Evolutionary conservation across 1,284 basidiomycete species (phyloP).

Genomic region (Puccinia polysora): DNA sequence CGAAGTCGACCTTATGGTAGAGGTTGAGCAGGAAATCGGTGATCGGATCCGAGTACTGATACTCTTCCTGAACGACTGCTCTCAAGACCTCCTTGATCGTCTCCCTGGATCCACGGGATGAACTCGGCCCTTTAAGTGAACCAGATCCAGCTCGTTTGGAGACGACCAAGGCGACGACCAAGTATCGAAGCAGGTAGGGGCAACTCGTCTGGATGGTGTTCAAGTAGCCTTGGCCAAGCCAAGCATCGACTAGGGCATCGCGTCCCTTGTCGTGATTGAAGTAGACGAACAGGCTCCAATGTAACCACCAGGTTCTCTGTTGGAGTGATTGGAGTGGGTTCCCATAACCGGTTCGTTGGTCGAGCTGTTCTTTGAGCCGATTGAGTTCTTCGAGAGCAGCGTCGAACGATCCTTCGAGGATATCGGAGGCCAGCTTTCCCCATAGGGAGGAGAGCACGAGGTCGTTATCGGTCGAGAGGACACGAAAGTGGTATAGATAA

Average conservation of each 20-base stretch:
- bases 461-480: constrained; percentile 85
- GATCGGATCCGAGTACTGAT: constrained; percentile 89
- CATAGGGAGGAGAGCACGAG: constrained; percentile 92
- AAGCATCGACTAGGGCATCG: constrained; percentile 89
- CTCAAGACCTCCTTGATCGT: constrained; percentile 82
- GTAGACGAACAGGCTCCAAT: constrained; percentile 98
- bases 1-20: constrained; percentile 87
- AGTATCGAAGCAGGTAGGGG: constrained; percentile 92
- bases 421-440: constrained; percentile 96
- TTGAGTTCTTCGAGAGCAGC: constrained; percentile 88
- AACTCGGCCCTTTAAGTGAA: constrained; percentile 31
- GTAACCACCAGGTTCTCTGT: constrained; percentile 89
- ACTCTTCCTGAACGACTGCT: constrained; percentile 85
- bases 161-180: constrained; percentile 85
- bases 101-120: constrained; percentile 57
- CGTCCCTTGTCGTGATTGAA: constrained; percentile 92
- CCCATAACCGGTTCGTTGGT: constrained; percentile 58
- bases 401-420: constrained; percentile 91
- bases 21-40: constrained; percentile 89
- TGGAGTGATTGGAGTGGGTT: constrained; percentile 75
- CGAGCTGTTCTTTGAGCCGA: constrained; percentile 83
- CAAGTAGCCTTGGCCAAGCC: constrained; percentile 82
- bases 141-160: constrained; percentile 55
- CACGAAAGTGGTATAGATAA: constrained; percentile 97
- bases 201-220: constrained; percentile 96